Conservation (phyloP, 768 basidiomycete genomes). For the Phaffia tasmanica region DNA sequence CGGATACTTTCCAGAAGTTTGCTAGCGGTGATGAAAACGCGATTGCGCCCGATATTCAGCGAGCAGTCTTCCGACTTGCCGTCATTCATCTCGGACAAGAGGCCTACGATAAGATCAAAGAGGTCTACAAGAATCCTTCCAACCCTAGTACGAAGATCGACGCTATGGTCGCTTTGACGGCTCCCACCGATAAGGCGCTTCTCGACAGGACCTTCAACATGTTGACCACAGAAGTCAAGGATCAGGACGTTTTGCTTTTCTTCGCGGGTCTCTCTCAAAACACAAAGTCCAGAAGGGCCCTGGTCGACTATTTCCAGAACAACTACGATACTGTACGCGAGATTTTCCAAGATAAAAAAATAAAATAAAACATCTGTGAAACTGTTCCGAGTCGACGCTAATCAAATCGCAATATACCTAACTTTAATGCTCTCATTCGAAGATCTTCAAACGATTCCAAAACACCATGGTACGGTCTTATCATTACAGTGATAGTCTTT, state of each 20-base stretch:
- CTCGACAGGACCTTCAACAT: conserved; percentile 54
- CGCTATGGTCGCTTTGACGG: conserved; percentile 54
- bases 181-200: conserved; percentile 49
- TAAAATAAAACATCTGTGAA: neutral
- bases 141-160: conserved; percentile 59
- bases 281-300: conserved; percentile 45
- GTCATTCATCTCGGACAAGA: conserved; percentile 59
- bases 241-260: conserved; percentile 53
- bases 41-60: conserved; percentile 70
- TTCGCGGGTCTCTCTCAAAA: conserved; percentile 53
- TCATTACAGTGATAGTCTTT: neutral
- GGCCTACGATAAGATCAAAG: conserved; percentile 63
- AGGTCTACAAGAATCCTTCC: conserved; percentile 57
- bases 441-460: conserved; percentile 57
- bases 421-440: conserved; percentile 31
- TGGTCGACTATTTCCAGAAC: conserved; percentile 55
- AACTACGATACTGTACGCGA: conserved; percentile 51
- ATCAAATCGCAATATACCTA: neutral
- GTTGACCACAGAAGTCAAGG: conserved; percentile 44
- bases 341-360: conserved; percentile 30
- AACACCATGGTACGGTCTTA: conserved; percentile 44
- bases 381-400: neutral
- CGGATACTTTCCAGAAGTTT: conserved; percentile 58
- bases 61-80: conserved; percentile 43
- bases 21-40: conserved; percentile 63